Evolutionary conservation across 257 asterid species (phyloP), one percentile per base, ranked within the genome.

Genomic region (Solanum medicagineum): DNA sequence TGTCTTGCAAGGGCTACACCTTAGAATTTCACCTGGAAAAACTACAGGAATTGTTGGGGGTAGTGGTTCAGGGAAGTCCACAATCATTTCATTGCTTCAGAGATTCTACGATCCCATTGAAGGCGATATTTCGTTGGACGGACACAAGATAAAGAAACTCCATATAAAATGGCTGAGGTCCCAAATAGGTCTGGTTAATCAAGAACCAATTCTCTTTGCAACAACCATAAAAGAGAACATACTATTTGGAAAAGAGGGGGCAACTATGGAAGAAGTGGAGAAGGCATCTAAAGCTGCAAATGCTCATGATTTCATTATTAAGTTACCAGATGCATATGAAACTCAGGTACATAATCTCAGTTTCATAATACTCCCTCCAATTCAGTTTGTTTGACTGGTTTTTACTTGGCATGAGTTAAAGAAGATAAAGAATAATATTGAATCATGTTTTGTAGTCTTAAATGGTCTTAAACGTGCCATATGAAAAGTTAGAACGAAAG

Each of bases 191-290:
- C 86, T 94, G 86, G 97, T 94, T 45, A 94, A 91, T 89, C 98
- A 94, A 89, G 98, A 94, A 81, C 98, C 97, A 10, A 89, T 94
- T 81, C 95, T 94, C 45, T 94, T 94, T 74, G 98, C 98, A 82
- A 94, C 98, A 73, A 89, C 98, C 36, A 92, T 94, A 40, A 90
- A 88, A 85, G 96, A 94, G 74, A 94, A 94, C 69, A 93, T 94
- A 87, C 32, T 94, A 36, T 92, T 94, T 26, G 98, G 98, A 22
- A 93, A 91, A 71, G 97, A 94, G 40, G 96, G 91, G 51, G 94
- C 97, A 20, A 88, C 93, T 7, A 87, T 90, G 89, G 98, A 93
- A 69, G 94, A 92, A 45, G 92, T 93, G 20, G 90, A 88, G 87
- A 89, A 86, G 60, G 97, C 98, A 75, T 93, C 98, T 8, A 89